Percentiles rank a stretch among this genome's conserved stretches.
Evolutionary conservation across 176 grass and related monocot genomes (phyloP).

Genomic region (Elymus sibiricus): DNA sequence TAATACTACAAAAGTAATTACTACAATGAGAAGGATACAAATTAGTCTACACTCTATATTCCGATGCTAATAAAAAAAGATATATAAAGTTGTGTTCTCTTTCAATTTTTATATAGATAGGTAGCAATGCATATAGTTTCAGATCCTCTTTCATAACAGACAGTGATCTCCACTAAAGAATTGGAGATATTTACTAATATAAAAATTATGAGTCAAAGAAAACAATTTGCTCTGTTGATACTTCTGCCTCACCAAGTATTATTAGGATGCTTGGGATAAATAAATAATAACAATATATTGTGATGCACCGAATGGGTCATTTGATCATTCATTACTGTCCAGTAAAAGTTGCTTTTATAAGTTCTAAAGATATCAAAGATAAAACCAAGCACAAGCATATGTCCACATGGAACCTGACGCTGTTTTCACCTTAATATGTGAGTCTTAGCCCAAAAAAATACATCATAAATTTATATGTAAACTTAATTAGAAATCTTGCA

Average conservation of each 20-base stretch:
- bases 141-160: not conserved
- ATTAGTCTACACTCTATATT: not conserved
- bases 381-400: not conserved
- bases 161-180: not conserved
- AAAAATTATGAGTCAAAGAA: not conserved
- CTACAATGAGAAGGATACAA: not conserved
- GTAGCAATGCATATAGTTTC: not conserved
- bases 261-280: not conserved
- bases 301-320: not conserved
- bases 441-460: not conserved
- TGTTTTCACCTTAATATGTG: not conserved
- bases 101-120: not conserved
- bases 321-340: not conserved
- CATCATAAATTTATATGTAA: not conserved
- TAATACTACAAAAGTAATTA: too few relatives aligned
- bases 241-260: not conserved
- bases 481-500: not conserved
- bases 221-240: not conserved
- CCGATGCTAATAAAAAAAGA: not conserved
- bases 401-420: not conserved
- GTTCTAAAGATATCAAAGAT: slow-evolving; percentile 4
- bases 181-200: not conserved
- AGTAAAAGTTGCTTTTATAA: not conserved
- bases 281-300: not conserved
- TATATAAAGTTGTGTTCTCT: not conserved